Evolutionary conservation across 164 flowering plant species (phyloP).

Genomic region (Saururus chinensis): DNA sequence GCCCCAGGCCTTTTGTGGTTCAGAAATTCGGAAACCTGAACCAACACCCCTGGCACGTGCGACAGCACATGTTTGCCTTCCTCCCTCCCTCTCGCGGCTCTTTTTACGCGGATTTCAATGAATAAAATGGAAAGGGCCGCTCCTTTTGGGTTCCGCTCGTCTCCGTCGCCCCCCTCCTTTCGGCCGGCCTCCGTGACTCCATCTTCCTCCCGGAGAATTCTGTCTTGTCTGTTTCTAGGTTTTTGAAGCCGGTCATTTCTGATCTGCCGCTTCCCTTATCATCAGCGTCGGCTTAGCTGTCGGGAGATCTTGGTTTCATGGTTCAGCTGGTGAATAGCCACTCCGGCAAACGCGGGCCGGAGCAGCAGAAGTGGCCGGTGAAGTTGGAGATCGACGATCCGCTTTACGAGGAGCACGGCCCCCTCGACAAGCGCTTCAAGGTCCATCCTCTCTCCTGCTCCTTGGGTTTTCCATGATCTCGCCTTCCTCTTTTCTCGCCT

Average conservation of each 20-base stretch:
- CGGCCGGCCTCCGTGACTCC: not conserved
- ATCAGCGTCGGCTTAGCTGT: too few relatives aligned
- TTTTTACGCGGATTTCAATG: not conserved
- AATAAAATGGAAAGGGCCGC: not conserved
- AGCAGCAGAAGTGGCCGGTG: slow-evolving; percentile 31
- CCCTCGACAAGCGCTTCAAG: slow-evolving; percentile 46
- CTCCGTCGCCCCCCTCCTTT: not conserved
- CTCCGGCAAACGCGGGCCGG: slow-evolving; percentile 26
- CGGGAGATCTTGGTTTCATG: slow-evolving; percentile 21
- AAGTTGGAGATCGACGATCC: slow-evolving; percentile 52
- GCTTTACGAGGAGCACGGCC: slow-evolving; percentile 40
- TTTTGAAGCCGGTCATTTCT: too few relatives aligned
- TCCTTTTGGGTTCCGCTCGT: not conserved
- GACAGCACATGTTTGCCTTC: too few relatives aligned
- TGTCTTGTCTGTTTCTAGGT: not conserved
- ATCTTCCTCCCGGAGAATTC: not conserved
- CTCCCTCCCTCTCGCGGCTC: not conserved
- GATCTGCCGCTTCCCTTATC: too few relatives aligned
- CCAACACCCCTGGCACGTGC: too few relatives aligned
- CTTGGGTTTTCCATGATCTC: slow-evolving; percentile 1
- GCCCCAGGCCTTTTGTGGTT: too few relatives aligned
- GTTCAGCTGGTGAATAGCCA: slow-evolving; percentile 40
- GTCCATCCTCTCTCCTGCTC: slow-evolving; percentile 2
- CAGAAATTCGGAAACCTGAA: too few relatives aligned
- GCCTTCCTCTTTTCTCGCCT: not conserved